Evolutionary conservation across 345 rosid species (phyloP), one percentile per base, ranked within the genome.

Genomic region (Angophora floribunda): DNA sequence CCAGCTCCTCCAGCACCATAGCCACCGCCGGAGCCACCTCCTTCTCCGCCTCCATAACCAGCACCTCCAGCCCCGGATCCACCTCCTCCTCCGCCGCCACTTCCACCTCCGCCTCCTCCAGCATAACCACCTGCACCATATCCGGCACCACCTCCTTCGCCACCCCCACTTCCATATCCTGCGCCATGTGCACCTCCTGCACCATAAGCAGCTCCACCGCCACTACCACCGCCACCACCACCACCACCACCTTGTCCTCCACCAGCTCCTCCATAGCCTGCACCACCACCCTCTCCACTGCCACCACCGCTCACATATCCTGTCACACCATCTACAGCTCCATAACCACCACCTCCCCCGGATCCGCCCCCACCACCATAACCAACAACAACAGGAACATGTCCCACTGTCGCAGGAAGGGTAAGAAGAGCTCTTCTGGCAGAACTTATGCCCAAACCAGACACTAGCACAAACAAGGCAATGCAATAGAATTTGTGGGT

Each of bases 361-460:
- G 85, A 86, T 7, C 93, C 94, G 45, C 87, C 90, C 21, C 87
- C 89, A 24, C 87, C 86, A 57, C 90, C 90, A 53, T 52, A 49
- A 4, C 92, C 93, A 61, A 51, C 41, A 26, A 86, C 90, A 49
- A 51, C 57, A n/a, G 90, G 92, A 59, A 85, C 44, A 67, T 88
- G 90, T 78, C 89, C 87, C 30, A 67, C 88, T 21, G 87, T 59
- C 90, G 86, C 92, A n/a, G 89, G 92, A 85, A 84, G 36, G 47
- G 89, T 89, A 63, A 93, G 90, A 59, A 94, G 93, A 52, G 88
- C 84, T 89, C 95, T 91, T 30, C 89, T 82, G 16, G 93, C 94
- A 16, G 93, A 90, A 87, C 91, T 89, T n/a, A 92, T 30, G 19
- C 91, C 92, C n/a, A 94, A 36, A 61, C 90, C 90, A 65, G 93